Evolutionary conservation across 176 grass and related monocot species (phyloP).

Genomic region (Bonia amplexicaulis): DNA sequence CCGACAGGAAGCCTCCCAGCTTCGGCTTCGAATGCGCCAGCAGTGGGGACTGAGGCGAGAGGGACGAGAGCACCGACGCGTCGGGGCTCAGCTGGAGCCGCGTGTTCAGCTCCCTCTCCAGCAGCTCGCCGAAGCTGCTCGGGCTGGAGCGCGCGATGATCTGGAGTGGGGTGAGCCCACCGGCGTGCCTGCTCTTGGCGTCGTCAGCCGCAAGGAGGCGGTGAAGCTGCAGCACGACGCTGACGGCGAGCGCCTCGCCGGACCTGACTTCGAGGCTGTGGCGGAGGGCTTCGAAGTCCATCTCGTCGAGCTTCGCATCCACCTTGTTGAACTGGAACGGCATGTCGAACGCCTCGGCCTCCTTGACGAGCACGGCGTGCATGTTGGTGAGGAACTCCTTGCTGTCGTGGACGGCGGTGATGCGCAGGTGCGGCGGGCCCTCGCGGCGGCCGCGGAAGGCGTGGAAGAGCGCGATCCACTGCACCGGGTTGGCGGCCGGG

Average conservation of each 20-base stretch:
- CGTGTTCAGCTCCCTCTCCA: slow-evolving; percentile 47
- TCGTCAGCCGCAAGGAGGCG: slow-evolving; percentile 37
- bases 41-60: slow-evolving; percentile 12
- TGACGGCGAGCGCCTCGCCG: slow-evolving; percentile 57
- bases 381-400: slow-evolving; percentile 31
- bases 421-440: slow-evolving; percentile 48
- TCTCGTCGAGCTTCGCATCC: slow-evolving; percentile 36
- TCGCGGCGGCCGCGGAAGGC: slow-evolving; percentile 42
- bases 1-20: slow-evolving; percentile 23
- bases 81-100: slow-evolving; percentile 52
- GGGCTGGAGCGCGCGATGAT: slow-evolving; percentile 44
- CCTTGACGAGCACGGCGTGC: slow-evolving; percentile 35
- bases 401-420: slow-evolving; percentile 46
- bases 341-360: slow-evolving; percentile 54
- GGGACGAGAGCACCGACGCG: not conserved
- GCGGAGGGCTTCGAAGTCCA: slow-evolving; percentile 32
- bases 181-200: not conserved
- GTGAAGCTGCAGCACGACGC: slow-evolving; percentile 47
- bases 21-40: not conserved
- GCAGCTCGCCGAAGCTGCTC: slow-evolving; percentile 41
- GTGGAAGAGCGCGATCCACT: slow-evolving; percentile 71
- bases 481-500: slow-evolving; percentile 44
- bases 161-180: slow-evolving; percentile 31
- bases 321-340: slow-evolving; percentile 49
- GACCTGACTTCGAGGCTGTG: slow-evolving; percentile 34